Percentiles rank a stretch among this genome's conserved stretches.
phyloP scores from a whole-genome alignment of 768 basidiomycete species.

The Pisolithus microcarpus region DNA sequence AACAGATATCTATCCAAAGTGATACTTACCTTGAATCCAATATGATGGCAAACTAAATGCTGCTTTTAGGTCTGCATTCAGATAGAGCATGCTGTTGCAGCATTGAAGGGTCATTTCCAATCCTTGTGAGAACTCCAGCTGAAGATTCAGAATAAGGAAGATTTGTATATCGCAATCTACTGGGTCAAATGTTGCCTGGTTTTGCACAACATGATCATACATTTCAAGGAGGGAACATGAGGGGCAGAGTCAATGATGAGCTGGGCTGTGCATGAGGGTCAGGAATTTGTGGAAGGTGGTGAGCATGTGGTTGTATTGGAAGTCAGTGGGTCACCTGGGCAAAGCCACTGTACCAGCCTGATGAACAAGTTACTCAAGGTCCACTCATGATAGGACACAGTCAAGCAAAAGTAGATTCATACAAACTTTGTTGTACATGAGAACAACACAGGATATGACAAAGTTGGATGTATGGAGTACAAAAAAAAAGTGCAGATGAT shows the following conservation, averaged over 20 bases:
- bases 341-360: neutral
- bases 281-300: neutral
- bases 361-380: too few relatives aligned
- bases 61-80: neutral
- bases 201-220: constrained; percentile 3
- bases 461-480: too few relatives aligned
- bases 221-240: neutral
- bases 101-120: constrained; percentile 1
- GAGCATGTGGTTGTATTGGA: neutral
- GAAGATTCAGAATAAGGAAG: neutral
- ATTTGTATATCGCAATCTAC: neutral
- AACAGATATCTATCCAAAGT: constrained; percentile 1
- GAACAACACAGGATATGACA: too few relatives aligned
- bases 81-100: constrained; percentile 2
- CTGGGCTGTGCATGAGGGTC: neutral
- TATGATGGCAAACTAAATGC: neutral
- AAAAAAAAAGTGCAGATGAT: too few relatives aligned
- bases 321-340: neutral
- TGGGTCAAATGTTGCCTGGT: constrained; percentile 1
- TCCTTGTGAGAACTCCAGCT: neutral
- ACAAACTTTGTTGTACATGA: too few relatives aligned
- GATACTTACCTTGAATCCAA: neutral
- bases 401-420: too few relatives aligned
- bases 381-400: too few relatives aligned
- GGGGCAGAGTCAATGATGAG: too few relatives aligned